Percentiles rank a stretch among this genome's conserved stretches.
Conservation (phyloP, 441 rosid species). For the Adansonia gregorii region DNA sequence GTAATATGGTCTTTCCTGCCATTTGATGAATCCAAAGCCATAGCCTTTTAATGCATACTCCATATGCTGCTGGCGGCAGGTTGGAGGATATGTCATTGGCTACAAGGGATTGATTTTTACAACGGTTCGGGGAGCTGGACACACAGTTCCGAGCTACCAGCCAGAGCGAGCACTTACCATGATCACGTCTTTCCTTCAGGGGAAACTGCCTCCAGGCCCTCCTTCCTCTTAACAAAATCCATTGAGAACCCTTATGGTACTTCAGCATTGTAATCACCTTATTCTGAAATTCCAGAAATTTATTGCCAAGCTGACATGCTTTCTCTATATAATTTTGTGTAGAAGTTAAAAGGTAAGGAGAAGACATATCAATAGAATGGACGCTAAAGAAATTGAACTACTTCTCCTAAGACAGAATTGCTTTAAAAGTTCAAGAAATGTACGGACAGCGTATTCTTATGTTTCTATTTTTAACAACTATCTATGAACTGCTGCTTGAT, state of each 20-base stretch:
- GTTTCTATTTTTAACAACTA: not conserved
- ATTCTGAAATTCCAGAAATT: conserved; percentile 13
- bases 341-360: not conserved
- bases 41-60: not conserved
- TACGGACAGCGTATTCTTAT: not conserved
- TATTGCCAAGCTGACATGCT: conserved; percentile 13
- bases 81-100: conserved; percentile 51
- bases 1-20: conserved; percentile 23
- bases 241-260: conserved; percentile 8
- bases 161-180: conserved; percentile 48
- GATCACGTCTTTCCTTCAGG: conserved; percentile 50
- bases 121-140: conserved; percentile 55
- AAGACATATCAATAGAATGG: not conserved
- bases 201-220: conserved; percentile 33
- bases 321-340: not conserved
- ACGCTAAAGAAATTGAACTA: not conserved
- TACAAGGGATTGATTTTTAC: conserved; percentile 43
- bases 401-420: not conserved
- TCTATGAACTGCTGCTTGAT: not conserved
- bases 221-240: conserved; percentile 31
- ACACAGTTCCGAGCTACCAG: conserved; percentile 50
- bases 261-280: conserved; percentile 4
- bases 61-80: conserved; percentile 31
- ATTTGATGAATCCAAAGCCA: not conserved
- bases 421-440: not conserved